phyloP scores from a whole-genome alignment of 805 yeast genomes.

The Lipomyces chichibuensis region DNA sequence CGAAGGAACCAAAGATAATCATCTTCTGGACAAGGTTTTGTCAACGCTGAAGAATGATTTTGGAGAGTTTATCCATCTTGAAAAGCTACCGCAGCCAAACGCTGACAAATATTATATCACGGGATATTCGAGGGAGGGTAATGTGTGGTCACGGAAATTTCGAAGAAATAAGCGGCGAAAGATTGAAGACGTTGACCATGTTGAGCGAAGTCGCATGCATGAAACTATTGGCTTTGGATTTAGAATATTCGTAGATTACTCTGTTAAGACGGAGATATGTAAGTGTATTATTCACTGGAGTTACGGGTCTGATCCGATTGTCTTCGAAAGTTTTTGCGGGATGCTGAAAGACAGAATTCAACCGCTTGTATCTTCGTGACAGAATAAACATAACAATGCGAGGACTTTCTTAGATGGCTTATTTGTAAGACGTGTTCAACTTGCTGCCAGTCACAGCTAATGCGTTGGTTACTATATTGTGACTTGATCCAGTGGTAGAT shows the following conservation, averaged over 20 bases:
- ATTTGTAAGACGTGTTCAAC: too few relatives aligned
- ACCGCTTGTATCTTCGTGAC: not conserved
- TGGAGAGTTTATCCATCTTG: conserved; percentile 15
- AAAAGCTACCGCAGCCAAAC: not conserved
- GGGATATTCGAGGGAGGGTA: conserved; percentile 19
- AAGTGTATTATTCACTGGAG: conserved; percentile 14
- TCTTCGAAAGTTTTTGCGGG: conserved; percentile 32
- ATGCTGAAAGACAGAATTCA: conserved; percentile 13
- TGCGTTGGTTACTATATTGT: not conserved
- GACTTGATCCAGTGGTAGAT: not conserved
- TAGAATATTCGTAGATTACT: conserved; percentile 8
- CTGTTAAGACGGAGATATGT: not conserved
- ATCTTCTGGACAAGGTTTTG: conserved; percentile 7
- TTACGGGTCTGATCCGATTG: conserved; percentile 14
- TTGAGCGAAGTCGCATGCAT: not conserved
- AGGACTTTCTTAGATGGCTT: not conserved
- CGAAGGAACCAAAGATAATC: not conserved
- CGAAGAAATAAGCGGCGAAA: conserved; percentile 22
- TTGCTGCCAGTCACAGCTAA: not conserved
- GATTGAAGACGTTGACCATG: conserved; percentile 3
- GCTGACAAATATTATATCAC: not conserved
- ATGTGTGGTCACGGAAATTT: conserved; percentile 33
- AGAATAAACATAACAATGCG: not conserved
- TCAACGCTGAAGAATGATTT: conserved; percentile 6
- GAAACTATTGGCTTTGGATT: conserved; percentile 4